Evolutionary conservation across 495 filamentous ascomycete genomes (phyloP).

Genomic region (Penicillium ucsense): DNA sequence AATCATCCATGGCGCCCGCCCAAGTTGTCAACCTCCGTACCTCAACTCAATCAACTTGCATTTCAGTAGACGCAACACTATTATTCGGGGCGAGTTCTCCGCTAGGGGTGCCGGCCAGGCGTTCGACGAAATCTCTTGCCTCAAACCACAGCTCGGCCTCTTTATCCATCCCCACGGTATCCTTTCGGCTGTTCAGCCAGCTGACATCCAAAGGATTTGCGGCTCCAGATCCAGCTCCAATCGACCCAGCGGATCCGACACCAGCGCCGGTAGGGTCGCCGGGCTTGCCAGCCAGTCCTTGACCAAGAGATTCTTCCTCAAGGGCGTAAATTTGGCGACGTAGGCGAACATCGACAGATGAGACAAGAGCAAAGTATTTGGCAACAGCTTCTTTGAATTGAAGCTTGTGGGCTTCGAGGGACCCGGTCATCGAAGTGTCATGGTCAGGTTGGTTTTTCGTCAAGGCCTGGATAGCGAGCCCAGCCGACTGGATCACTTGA

Average conservation of each 20-base stretch:
- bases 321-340: slow-evolving; percentile 71
- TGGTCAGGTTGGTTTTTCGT: slow-evolving; percentile 39
- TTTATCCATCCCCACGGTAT: slow-evolving; percentile 66
- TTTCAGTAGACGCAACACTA: slow-evolving; percentile 12
- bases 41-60: slow-evolving; percentile 28
- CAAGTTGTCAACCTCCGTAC: not conserved
- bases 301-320: slow-evolving; percentile 64
- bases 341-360: slow-evolving; percentile 58
- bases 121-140: slow-evolving; percentile 42
- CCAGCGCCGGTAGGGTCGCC: slow-evolving; percentile 16
- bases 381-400: slow-evolving; percentile 54
- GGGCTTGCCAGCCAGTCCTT: slow-evolving; percentile 16
- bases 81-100: slow-evolving; percentile 2
- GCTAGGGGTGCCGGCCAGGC: slow-evolving; percentile 10
- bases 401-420: slow-evolving; percentile 42
- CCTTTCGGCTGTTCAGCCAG: slow-evolving; percentile 73
- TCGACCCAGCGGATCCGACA: slow-evolving; percentile 9
- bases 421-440: slow-evolving; percentile 19
- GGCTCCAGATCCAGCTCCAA: slow-evolving; percentile 6
- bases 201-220: slow-evolving; percentile 59
- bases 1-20: too few relatives aligned
- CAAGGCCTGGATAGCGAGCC: slow-evolving; percentile 58
- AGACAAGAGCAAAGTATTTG: slow-evolving; percentile 58
- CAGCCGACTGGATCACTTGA: slow-evolving; percentile 56
- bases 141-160: slow-evolving; percentile 69